Evolutionary conservation across 2,329 filamentous ascomycete genomes (phyloP).

Genomic region (Ceratocystis variospora): DNA sequence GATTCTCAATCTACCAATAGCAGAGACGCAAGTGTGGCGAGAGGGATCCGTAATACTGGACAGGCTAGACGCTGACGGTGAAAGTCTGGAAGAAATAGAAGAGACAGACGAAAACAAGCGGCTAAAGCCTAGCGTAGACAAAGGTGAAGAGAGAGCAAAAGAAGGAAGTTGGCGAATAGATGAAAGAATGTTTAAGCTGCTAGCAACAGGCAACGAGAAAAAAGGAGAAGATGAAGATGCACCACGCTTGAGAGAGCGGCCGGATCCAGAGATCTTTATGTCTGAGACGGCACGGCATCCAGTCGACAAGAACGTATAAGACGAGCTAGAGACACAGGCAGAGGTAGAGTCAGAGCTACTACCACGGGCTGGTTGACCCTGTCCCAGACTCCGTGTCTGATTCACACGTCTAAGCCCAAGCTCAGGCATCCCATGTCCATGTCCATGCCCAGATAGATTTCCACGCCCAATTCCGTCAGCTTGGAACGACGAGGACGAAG

Average conservation of each 20-base stretch:
- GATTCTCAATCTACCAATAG: constrained; percentile 18
- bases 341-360: neutral
- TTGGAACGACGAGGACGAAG: neutral
- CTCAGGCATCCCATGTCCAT: neutral
- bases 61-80: neutral
- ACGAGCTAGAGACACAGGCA: constrained; percentile 2
- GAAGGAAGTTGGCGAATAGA: neutral
- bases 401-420: constrained; percentile 7
- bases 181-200: neutral
- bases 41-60: constrained; percentile 6
- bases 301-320: constrained; percentile 9
- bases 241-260: neutral
- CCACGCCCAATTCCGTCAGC: neutral
- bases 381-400: constrained; percentile 14
- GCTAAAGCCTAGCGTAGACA: neutral
- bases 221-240: constrained; percentile 9
- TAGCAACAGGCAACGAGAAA: neutral
- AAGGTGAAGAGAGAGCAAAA: constrained; percentile 14
- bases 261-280: constrained; percentile 19
- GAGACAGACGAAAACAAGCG: neutral
- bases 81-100: constrained; percentile 2
- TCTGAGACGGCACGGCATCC: constrained; percentile 14
- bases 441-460: constrained; percentile 10
- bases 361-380: constrained; percentile 10
- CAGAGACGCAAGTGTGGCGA: constrained; percentile 6